A percentile compares a stretch with the other conserved stretches of the same genome.
Evolutionary conservation across 306 rosid genomes (phyloP).

Genomic region (Adenanthera pavonina): DNA sequence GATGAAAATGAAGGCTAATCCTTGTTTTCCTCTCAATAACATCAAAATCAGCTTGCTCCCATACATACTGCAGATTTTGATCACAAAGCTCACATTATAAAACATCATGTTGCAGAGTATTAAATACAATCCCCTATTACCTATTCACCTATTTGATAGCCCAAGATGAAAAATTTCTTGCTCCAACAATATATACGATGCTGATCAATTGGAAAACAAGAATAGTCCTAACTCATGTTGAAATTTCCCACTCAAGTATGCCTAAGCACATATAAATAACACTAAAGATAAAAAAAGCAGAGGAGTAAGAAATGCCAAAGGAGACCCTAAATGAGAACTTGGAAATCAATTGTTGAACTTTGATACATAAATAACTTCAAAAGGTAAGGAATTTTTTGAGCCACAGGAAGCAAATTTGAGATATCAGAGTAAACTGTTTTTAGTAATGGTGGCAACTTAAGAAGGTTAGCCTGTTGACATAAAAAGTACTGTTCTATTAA

Average conservation of each 20-base stretch:
- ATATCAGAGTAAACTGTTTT: conserved; percentile 9
- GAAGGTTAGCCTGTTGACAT: conserved; percentile 6
- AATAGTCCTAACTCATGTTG: not conserved
- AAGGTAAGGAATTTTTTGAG: not conserved
- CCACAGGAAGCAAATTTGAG: conserved; percentile 11
- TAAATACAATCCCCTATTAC: not conserved
- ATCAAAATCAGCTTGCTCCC: conserved; percentile 98
- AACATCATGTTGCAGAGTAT: conserved; percentile 23
- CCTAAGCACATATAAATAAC: conserved; percentile 2
- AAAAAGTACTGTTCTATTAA: not conserved
- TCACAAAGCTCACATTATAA: conserved; percentile 29
- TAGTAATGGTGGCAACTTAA: not conserved
- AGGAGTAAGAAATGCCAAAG: not conserved
- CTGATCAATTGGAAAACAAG: conserved; percentile 6
- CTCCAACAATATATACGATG: not conserved
- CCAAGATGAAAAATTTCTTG: conserved; percentile 24
- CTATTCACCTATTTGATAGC: conserved; percentile 12
- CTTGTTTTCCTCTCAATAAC: conserved; percentile 83
- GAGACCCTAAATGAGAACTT: conserved; percentile 20
- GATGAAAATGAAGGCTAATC: conserved; percentile 86
- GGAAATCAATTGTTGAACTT: conserved; percentile 6
- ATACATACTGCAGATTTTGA: conserved; percentile 69
- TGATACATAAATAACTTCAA: not conserved
- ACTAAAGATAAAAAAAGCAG: not conserved
- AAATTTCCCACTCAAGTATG: conserved; percentile 15